A percentile compares a stretch with the other conserved stretches of the same genome.
phyloP scores from a whole-genome alignment of 768 basidiomycete genomes.

The Cystofilobasidium bisporidii region DNA sequence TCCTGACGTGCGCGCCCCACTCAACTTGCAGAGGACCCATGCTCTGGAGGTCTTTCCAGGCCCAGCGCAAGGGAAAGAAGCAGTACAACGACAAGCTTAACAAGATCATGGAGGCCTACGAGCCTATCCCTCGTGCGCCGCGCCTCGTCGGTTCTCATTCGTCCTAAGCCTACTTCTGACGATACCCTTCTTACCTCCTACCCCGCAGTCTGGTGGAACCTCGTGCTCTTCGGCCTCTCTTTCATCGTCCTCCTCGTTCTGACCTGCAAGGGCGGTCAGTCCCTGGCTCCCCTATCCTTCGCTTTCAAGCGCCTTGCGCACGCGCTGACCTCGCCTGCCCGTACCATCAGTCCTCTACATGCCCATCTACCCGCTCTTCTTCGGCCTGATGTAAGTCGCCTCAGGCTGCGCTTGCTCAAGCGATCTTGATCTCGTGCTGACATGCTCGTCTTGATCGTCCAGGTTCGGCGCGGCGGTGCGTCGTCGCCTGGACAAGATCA shows the following conservation, averaged over 20 bases:
- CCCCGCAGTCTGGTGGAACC: conserved; percentile 3
- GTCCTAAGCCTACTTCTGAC: neutral
- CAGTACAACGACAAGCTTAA: conserved; percentile 1
- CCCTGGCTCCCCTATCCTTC: neutral
- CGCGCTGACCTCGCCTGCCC: too few relatives aligned
- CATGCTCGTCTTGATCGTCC: too few relatives aligned
- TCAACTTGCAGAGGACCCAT: neutral
- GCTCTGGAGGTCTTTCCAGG: neutral
- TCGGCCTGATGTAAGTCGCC: neutral
- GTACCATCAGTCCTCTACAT: conserved; percentile 9
- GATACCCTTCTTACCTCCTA: neutral
- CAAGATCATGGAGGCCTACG: conserved; percentile 6
- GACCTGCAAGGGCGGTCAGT: neutral
- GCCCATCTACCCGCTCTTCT: conserved; percentile 7
- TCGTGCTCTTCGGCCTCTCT: neutral
- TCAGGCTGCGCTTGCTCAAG: too few relatives aligned
- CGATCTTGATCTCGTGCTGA: too few relatives aligned
- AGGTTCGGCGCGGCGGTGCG: too few relatives aligned
- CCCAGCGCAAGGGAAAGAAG: neutral
- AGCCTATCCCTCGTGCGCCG: neutral
- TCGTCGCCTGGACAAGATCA: too few relatives aligned
- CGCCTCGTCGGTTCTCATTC: neutral
- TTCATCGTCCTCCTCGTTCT: neutral
- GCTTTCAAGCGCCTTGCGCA: neutral
- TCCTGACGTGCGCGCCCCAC: neutral